phyloP scores from a whole-genome alignment of 2,329 filamentous ascomycete genomes.

The Colletotrichum sp. region DNA sequence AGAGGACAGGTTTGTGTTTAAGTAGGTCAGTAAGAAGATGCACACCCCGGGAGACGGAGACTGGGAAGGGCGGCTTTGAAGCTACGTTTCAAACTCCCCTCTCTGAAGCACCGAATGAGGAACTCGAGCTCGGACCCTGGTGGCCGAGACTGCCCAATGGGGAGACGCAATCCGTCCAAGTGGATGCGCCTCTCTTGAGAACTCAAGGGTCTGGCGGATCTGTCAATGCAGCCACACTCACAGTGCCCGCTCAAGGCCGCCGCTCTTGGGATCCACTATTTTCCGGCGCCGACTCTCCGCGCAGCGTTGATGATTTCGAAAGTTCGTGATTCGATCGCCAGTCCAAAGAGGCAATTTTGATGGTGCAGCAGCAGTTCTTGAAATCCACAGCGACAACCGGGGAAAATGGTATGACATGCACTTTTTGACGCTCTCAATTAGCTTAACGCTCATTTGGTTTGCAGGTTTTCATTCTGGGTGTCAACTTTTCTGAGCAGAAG shows the following conservation, averaged over 20 bases:
- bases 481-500: conserved; percentile 83
- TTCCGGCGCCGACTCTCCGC: conserved; percentile 18
- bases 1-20: conserved; percentile 4
- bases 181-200: background rate
- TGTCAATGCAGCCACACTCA: conserved; percentile 10
- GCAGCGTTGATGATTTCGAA: conserved; percentile 1
- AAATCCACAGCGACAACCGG: background rate
- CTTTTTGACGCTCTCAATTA: no score
- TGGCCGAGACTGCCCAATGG: conserved; percentile 15
- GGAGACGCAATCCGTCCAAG: conserved; percentile 3
- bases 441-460: background rate
- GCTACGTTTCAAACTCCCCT: conserved; percentile 21
- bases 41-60: background rate
- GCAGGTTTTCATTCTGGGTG: conserved; percentile 83
- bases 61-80: background rate
- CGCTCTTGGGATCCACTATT: conserved; percentile 4
- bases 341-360: background rate
- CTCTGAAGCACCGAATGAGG: conserved; percentile 20
- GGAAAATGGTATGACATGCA: background rate
- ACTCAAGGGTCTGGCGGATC: background rate
- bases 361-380: background rate
- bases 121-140: conserved; percentile 17
- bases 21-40: background rate
- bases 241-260: background rate
- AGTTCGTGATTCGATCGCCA: conserved; percentile 3